Conservation (phyloP, 345 rosid species). For the Melastoma malabathricum region DNA sequence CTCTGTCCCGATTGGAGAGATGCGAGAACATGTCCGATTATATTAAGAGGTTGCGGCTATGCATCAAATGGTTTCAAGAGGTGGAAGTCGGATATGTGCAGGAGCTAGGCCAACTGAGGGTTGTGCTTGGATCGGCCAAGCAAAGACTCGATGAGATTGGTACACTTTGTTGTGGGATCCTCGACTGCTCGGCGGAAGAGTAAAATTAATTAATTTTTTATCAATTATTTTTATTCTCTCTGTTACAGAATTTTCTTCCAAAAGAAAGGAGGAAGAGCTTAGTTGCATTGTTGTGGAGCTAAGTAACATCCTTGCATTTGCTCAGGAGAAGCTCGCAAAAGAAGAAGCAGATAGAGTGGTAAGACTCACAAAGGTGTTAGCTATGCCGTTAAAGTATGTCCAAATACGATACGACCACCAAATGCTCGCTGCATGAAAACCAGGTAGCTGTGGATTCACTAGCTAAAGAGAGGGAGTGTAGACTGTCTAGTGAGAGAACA, state of each 20-base stretch:
- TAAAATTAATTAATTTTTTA: not conserved
- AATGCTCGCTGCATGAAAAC: slow-evolving; percentile 5
- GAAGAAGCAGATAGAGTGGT: slow-evolving; percentile 89
- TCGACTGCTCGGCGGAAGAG: too few species aligned
- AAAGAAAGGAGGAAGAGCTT: slow-evolving; percentile 81
- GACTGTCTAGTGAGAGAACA: slow-evolving; percentile 50
- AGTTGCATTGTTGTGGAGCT: slow-evolving; percentile 78
- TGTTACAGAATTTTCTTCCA: slow-evolving; percentile 46
- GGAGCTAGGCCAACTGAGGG: slow-evolving; percentile 71
- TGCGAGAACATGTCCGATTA: slow-evolving; percentile 92
- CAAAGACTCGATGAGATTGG: slow-evolving; percentile 73
- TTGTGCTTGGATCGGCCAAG: slow-evolving; percentile 51
- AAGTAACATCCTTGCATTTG: slow-evolving; percentile 61
- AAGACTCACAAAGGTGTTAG: slow-evolving; percentile 14
- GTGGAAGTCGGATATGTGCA: slow-evolving; percentile 67
- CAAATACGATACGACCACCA: not conserved
- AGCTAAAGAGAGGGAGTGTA: slow-evolving; percentile 63
- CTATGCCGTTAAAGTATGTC: not conserved
- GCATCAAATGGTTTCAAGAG: slow-evolving; percentile 96
- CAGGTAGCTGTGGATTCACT: slow-evolving; percentile 77
- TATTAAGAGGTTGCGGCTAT: slow-evolving; percentile 78
- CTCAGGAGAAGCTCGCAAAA: slow-evolving; percentile 58
- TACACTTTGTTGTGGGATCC: slow-evolving; percentile 12
- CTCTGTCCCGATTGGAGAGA: slow-evolving; percentile 56
- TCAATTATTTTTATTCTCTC: slow-evolving; percentile 4